Percentiles rank a stretch among this genome's conserved stretches.
Conservation (phyloP, 768 basidiomycete species). For the Pleurotus djamor region DNA sequence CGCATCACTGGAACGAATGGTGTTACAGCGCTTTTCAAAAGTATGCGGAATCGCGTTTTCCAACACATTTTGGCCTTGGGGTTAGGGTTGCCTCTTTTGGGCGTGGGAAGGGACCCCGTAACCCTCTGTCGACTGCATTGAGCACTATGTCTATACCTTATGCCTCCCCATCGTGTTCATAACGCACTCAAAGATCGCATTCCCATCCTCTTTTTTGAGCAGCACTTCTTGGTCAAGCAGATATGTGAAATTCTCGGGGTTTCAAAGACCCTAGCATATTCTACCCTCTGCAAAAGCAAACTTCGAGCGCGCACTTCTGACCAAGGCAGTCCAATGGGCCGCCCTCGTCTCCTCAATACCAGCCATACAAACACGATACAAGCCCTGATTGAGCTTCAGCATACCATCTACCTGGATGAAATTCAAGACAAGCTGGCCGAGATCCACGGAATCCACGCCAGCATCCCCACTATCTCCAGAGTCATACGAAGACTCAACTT, state of each 20-base stretch:
- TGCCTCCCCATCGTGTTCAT: not conserved
- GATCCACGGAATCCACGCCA: not conserved
- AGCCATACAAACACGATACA: constrained; percentile 7
- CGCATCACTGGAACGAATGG: not conserved
- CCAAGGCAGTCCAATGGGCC: constrained; percentile 2
- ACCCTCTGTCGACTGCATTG: too few relatives aligned
- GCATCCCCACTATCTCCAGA: not conserved
- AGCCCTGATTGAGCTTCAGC: constrained; percentile 2
- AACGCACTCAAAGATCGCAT: constrained; percentile 15
- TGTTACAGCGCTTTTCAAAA: constrained; percentile 1
- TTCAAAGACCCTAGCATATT: constrained; percentile 13
- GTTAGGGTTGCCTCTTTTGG: not conserved
- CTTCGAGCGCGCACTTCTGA: too few relatives aligned
- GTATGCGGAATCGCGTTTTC: not conserved
- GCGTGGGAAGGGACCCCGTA: not conserved
- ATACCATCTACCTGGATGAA: constrained; percentile 9
- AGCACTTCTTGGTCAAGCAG: constrained; percentile 12
- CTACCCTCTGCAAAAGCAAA: constrained; percentile 1
- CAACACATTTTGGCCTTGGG: not conserved
- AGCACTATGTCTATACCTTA: not conserved
- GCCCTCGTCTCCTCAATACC: not conserved
- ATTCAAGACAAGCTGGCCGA: not conserved
- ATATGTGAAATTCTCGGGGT: constrained; percentile 17
- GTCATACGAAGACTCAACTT: not conserved
- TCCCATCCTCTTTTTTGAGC: constrained; percentile 11